Evolutionary conservation across 1,284 basidiomycete species (phyloP), one percentile per base, ranked within the genome.

Genomic region (Malassezia restricta): DNA sequence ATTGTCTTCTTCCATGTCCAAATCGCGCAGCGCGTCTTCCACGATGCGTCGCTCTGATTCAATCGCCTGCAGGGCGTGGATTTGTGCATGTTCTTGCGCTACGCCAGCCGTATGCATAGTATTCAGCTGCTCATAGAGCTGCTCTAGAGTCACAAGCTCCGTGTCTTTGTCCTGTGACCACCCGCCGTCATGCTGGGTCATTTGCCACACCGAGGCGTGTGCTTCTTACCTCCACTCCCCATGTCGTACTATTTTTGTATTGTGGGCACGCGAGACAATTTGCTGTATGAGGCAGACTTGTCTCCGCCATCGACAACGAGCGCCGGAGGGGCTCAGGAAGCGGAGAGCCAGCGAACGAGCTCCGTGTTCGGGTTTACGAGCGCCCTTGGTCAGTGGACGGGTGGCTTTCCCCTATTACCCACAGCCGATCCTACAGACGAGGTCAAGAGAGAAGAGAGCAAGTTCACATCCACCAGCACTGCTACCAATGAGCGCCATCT

Each of bases 211-310:
- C 33, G 5, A 11, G 33, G 11, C 5, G 33, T 11, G 11, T 35
- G 11, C 15, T 15, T 15, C 33, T 5, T 35, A 35, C 15, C 11
- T 35, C 11, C 33, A 15, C 33, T 4, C 20, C 33, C 5, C 32
- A 50, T 56, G 48, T 47, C 53, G 8, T 73, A 73, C 61, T 73
- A 71, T 48, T 63, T 73, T 32, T 59, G 57, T 24, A 58, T 73
- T 42, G 64, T 73, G 45, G 66, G 66, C 1, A 63, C 70, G 20
- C 53, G 64, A 29, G 70, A 73, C 49, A 69, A 68, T 20, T 65
- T 68, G 40, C 55, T 73, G 8, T 73, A 71, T 57, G 65, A 71
- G 43, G 57, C 63, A 24, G 66, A 71, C 44, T 59, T 73, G 35
- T 61, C 64, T 14, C 57, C 65, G 24, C 62, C 61, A 32, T 54